These are phyloP conservation scores for Cystobasidium tubakii DNA, from an alignment of 768 basidiomycete genomes.

Conservation along the genomic window DNA sequence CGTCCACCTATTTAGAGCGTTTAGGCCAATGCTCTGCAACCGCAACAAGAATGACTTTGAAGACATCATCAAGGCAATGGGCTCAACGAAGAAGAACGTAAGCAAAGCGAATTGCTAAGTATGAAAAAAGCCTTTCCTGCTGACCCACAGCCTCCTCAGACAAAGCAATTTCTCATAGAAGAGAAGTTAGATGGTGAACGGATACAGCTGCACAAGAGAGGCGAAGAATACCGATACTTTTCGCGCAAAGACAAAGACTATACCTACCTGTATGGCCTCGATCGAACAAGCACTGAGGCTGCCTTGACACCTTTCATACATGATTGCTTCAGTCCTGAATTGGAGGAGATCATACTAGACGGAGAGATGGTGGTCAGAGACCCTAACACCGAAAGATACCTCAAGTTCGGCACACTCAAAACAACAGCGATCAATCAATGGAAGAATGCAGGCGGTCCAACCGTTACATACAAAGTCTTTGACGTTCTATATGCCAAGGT, in stretches of 20 bases:
- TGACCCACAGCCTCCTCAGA: conserved; percentile 42
- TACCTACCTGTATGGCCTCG: conserved; percentile 74
- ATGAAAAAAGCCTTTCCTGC: too few species aligned
- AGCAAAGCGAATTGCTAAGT: background rate
- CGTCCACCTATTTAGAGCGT: conserved; percentile 73
- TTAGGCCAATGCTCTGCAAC: conserved; percentile 92
- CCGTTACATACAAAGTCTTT: conserved; percentile 78
- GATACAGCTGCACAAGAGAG: conserved; percentile 89
- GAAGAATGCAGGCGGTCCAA: conserved; percentile 25
- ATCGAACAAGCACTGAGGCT: conserved; percentile 59
- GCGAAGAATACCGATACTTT: conserved; percentile 84
- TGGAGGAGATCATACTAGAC: conserved; percentile 89
- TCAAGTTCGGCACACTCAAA: conserved; percentile 90
- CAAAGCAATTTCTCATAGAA: conserved; percentile 76
- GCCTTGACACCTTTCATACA: conserved; percentile 84
- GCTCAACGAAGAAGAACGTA: conserved; percentile 1
- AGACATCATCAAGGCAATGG: conserved; percentile 79
- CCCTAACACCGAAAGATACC: conserved; percentile 73
- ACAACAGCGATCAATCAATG: conserved; percentile 65
- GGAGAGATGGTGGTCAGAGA: conserved; percentile 99
- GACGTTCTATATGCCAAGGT: conserved; percentile 80
- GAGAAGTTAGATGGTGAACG: conserved; percentile 97
- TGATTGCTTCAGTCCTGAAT: conserved; percentile 64
- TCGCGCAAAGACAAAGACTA: conserved; percentile 59
- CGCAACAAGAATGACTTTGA: conserved; percentile 73